phyloP scores from a whole-genome alignment of 768 basidiomycete species.

The Suillus occidentalis region DNA sequence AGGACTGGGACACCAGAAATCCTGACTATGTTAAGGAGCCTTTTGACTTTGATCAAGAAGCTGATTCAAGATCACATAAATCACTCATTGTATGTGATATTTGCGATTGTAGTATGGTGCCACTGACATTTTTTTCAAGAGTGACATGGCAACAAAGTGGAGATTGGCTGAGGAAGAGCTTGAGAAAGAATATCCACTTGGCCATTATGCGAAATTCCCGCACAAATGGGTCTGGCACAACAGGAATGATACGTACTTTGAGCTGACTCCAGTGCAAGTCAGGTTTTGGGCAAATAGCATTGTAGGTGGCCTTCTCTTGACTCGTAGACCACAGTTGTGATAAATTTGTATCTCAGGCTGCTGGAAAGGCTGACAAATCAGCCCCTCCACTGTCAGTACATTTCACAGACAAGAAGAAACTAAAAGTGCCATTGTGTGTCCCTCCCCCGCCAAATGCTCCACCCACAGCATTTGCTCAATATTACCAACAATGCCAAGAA shows the following conservation, averaged over 20 bases:
- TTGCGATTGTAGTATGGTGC: not conserved
- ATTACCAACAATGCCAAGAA: too few relatives aligned
- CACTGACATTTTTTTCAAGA: not conserved
- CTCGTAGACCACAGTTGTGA: too few relatives aligned
- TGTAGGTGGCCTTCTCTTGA: not conserved
- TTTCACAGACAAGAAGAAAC: too few relatives aligned
- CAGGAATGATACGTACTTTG: not conserved
- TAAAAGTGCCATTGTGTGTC: too few relatives aligned
- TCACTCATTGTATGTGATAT: not conserved
- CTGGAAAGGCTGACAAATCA: too few relatives aligned
- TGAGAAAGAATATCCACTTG: not conserved
- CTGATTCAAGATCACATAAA: not conserved
- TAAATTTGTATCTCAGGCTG: too few relatives aligned
- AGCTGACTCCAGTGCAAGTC: not conserved
- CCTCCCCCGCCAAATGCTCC: too few relatives aligned
- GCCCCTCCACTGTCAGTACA: too few relatives aligned
- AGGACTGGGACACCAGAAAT: not conserved
- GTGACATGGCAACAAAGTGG: not conserved
- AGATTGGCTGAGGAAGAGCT: not conserved
- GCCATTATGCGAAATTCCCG: not conserved
- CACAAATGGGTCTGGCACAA: not conserved
- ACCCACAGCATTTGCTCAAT: too few relatives aligned
- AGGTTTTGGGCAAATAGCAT: not conserved
- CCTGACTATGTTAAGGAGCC: not conserved
- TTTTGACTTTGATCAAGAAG: not conserved